A percentile compares a stretch with the other conserved stretches of the same genome.
phyloP scores from a whole-genome alignment of 1,284 basidiomycete genomes.

The Pyrrhoderma lamaoense region DNA sequence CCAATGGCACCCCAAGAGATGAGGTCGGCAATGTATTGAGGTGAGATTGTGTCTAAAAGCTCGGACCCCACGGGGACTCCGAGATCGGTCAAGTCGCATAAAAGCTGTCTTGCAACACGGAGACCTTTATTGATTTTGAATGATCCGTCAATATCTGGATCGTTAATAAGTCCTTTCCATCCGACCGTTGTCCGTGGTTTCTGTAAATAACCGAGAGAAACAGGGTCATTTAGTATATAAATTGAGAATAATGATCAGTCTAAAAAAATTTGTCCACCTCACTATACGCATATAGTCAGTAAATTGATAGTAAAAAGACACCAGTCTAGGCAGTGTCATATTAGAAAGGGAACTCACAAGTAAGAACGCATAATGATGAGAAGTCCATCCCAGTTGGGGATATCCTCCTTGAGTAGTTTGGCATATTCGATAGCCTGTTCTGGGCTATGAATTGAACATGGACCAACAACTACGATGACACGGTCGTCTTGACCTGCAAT shows the following conservation, averaged over 20 bases:
- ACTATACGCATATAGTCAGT: background rate
- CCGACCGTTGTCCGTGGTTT: conserved; percentile 86
- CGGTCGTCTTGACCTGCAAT: conserved; percentile 81
- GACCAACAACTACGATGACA: conserved; percentile 86
- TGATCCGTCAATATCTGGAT: conserved; percentile 88
- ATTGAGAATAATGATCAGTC: conserved; percentile 15
- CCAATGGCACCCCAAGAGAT: conserved; percentile 98
- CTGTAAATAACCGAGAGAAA: conserved; percentile 26
- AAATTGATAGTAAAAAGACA: background rate
- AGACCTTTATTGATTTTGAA: conserved; percentile 98
- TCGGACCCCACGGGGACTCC: conserved; percentile 94
- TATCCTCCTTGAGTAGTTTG: conserved; percentile 61
- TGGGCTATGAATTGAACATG: conserved; percentile 92
- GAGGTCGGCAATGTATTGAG: conserved; percentile 75
- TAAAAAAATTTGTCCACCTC: conserved; percentile 21
- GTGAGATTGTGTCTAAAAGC: conserved; percentile 90
- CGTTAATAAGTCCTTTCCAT: conserved; percentile 86
- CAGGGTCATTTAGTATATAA: background rate
- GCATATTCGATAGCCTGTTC: conserved; percentile 92
- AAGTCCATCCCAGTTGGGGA: conserved; percentile 68
- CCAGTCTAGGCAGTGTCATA: too few species aligned
- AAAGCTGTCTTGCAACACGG: conserved; percentile 77
- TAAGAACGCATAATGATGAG: conserved; percentile 95
- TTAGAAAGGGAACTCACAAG: conserved; percentile 55
- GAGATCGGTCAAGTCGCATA: conserved; percentile 82